Base-by-base conservation (phyloP, 78 protist species). In the Bodo saltans region DNA sequence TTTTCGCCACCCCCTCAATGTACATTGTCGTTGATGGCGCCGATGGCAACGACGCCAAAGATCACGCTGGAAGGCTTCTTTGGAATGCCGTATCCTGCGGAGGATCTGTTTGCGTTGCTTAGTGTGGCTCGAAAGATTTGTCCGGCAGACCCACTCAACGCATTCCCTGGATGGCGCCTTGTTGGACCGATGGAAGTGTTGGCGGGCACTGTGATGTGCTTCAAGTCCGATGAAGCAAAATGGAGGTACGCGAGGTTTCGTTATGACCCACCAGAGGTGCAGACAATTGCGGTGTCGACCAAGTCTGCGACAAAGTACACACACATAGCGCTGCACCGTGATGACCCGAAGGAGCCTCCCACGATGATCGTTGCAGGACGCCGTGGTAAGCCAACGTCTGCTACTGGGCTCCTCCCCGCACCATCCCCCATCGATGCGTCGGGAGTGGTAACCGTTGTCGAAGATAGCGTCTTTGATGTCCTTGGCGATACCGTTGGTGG, bases 111-210 rank as follows among this genome's bases (percentile, higher is more conserved):
- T 8, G 25, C 21, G 41, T 26, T 76, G 32, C 42, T 8, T 11
- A 27, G 32, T 29, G 28, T 39, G 25, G 81, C 81, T 17, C 1
- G 3, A 29, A 33, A 76, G 12, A 41, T 39, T 3, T 42, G 25
- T 3, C 26, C 67, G 34, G 34, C 12, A 67, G 41, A 30, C 12
- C 81, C 81, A 30, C 52, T 76, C 30, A 2, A 3, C 1, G 81
- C 81, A 27, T 76, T 2, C 69, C 28, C 81, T 3, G n/a, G 81
- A 2, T 47, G 38, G 26, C 1, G 53, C 40, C 69, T 76, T 29
- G 81, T 76, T 3, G 81, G 81, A 29, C 81, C 81, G 30, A 42
- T 76, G 32, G 81, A 76, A 12, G 52, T 76, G 12, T 38, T 76
- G 34, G 27, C 35, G 4, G 81, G 81, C 25, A 8, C n/a, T 8